Base-by-base conservation (phyloP, 768 basidiomycete species). In the Dendrothele bispora region DNA sequence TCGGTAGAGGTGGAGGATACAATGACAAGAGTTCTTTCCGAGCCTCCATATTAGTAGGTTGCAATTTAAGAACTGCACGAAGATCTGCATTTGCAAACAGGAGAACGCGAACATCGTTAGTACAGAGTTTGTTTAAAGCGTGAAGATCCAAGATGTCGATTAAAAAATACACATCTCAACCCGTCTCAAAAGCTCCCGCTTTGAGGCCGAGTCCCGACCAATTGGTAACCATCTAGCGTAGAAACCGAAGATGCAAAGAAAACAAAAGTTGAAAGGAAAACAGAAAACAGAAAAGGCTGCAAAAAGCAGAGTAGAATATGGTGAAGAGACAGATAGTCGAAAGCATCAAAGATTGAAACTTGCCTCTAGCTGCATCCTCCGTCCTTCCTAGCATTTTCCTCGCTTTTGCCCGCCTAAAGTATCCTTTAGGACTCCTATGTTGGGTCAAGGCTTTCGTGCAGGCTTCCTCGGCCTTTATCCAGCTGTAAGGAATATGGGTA, bases 401-500 rank as follows among this genome's bases (percentile, higher is more conserved):
- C 1, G 87, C 85, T 35, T 79, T 80, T 2, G 84, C 85, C 14
- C 87, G 78, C 18, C 87, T 77, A 61, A 77, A 90, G 50, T 83
- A 75, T 1, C 82, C 87, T 54, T 89, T 89, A 45, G 78, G 77
- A 47, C 82, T 86, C 27, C 72, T 71, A 56, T 87, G 85, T 51
- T 87, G 85, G 24, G 68, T 56, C 15, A 89, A 67, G 1, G 86
- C 84, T 49, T 73, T 67, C 2, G 83, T 79, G 54, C 87, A 89
- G 1, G 86, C 87, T 18, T 73, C 68, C 58, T 89, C 87, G 2
- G 86, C 87, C 58, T 79, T 79, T 38, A 83, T 79, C 80, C 82
- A 88, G 48, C 87, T 88, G 55, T 28, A 12, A 27, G 42, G 41
- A 22, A 40, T 44, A 2, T 55, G 49, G 46, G 47, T 43, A 43